Base-by-base conservation (phyloP, 2,329 filamentous ascomycete species). In the Aspergillus costaricaensis region DNA sequence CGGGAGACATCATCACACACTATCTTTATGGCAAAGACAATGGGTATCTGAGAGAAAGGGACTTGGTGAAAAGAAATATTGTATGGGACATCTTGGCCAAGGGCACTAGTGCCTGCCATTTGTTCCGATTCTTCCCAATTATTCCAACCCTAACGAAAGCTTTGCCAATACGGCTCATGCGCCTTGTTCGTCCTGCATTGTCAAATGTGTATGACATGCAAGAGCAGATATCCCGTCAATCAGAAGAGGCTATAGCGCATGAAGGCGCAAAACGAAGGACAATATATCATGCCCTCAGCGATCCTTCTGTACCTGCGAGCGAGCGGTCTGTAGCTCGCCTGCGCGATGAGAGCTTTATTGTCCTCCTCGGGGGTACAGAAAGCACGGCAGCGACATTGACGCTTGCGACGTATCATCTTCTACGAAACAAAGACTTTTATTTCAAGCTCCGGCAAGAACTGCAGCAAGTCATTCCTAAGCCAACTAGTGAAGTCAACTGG, bases 331-430 rank as follows among this genome's bases (percentile, higher is more conserved):
- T 58, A 6, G 14, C 41, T 17, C 53, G 59, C 5, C 38, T 64
- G 19, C 36, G 56, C 38, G 57, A 79, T 4, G 80, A 82, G 49
- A 78, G 73, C 0, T 73, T 74, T 21, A 65, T 70, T 4, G 61
- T 81, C 19, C 53, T 80, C 0, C 63, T 69, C 1, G 79, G 75
- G 1, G 79, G 78, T 0, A 76, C 75, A 0, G 78, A 81, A 61
- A 81, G 74, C 2, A 75, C 73, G 2, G 70, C 69, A 3, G 60
- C 66, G 6, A 60, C 71, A 2, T 60, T 79, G 41, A 64, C 69
- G 1, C 36, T 73, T 12, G 67, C 65, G 3, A 60, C 62, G 15
- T 78, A 67, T 41, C 58, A 76, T 48, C 57, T 76, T 0, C 47
- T 72, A 15, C 60, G 23, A 5, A 66, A 71, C 5, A 19, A 58